Evolutionary conservation across 2,329 filamentous ascomycete species (phyloP).

Genomic region (Hymenoscyphus repandus): DNA sequence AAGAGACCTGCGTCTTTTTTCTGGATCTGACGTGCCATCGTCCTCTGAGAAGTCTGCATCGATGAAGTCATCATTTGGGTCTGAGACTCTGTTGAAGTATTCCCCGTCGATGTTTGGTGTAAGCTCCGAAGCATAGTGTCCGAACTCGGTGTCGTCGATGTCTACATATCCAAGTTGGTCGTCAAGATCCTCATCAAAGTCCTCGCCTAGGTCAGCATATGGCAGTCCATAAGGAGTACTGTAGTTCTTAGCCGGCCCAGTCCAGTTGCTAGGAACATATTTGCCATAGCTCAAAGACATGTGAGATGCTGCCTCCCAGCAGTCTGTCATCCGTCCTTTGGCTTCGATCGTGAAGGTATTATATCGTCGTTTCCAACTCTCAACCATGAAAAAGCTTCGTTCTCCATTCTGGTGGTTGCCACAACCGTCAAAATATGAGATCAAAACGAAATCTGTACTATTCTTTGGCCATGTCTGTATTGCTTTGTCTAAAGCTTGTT

Average conservation of each 20-base stretch:
- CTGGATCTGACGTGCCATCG: not conserved
- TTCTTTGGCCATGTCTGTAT: not conserved
- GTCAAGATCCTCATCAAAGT: not conserved
- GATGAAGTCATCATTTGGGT: not conserved
- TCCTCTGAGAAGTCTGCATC: not conserved
- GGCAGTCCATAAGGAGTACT: not conserved
- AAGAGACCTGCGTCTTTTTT: not conserved
- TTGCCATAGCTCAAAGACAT: not conserved
- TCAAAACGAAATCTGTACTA: not conserved
- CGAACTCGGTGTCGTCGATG: not conserved
- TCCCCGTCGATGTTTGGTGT: not conserved
- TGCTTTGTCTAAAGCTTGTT: not conserved
- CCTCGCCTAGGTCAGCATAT: not conserved
- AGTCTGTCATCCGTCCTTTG: not conserved
- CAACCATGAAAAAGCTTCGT: not conserved
- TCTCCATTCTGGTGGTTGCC: not conserved
- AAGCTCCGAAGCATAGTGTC: not conserved
- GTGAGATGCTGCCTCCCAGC: not conserved
- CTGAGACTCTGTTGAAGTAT: not conserved
- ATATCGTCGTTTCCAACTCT: not conserved
- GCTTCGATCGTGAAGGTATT: not conserved
- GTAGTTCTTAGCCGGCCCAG: not conserved
- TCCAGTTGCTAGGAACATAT: not conserved
- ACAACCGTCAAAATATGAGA: not conserved
- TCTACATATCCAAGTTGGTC: not conserved